Evolutionary conservation across 768 basidiomycete species (phyloP).

Genomic region (Suillus brevipes): DNA sequence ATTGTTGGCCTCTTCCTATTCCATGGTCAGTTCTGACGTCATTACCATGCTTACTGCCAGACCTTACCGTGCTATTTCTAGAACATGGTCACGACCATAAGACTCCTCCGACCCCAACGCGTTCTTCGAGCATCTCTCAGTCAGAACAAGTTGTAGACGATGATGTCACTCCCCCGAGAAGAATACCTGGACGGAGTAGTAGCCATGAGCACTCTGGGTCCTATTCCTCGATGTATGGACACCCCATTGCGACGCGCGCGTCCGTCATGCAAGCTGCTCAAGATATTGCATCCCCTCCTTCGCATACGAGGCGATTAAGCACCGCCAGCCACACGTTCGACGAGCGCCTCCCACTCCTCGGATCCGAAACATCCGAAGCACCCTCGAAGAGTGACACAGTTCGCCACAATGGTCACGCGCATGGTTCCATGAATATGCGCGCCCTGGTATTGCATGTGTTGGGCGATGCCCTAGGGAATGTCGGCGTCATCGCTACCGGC

Average conservation of each 20-base stretch:
- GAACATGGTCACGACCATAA: constrained; percentile 59
- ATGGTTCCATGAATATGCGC: constrained; percentile 95
- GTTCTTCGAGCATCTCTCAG: constrained; percentile 39
- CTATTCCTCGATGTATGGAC: constrained; percentile 68
- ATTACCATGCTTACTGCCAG: constrained; percentile 10
- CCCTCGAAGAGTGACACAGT: constrained; percentile 18
- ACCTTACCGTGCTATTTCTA: constrained; percentile 26
- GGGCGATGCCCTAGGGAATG: constrained; percentile 96
- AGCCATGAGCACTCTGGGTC: constrained; percentile 41
- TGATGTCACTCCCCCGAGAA: constrained; percentile 34
- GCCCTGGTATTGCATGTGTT: constrained; percentile 92
- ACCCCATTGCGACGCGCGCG: constrained; percentile 70
- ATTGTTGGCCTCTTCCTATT: constrained; percentile 92
- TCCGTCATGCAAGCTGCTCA: constrained; percentile 81
- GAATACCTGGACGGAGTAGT: constrained; percentile 16
- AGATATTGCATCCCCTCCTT: constrained; percentile 56
- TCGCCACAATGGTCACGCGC: constrained; percentile 39
- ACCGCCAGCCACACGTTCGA: constrained; percentile 15
- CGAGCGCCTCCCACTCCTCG: constrained; percentile 51
- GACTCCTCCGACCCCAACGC: constrained; percentile 38
- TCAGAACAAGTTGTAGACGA: constrained; percentile 12
- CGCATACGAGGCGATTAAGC: constrained; percentile 7
- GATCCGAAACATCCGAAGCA: constrained; percentile 14
- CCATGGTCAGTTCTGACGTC: constrained; percentile 62
- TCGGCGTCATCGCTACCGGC: constrained; percentile 95